Evolutionary conservation across 495 filamentous ascomycete species (phyloP), one percentile per base, ranked within the genome.

Genomic region (Evernia prunastri): DNA sequence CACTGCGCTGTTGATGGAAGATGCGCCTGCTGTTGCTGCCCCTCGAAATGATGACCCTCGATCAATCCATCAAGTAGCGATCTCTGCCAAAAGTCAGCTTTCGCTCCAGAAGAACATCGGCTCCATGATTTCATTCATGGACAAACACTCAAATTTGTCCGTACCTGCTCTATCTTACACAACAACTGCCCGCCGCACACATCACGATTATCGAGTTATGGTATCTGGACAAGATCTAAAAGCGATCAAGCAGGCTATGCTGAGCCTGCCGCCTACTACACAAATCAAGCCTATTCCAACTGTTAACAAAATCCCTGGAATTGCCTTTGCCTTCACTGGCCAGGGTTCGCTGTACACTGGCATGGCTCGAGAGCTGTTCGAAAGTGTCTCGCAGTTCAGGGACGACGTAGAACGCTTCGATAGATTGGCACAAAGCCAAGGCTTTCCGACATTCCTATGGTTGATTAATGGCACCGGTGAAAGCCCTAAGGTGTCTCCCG

Each of bases 311-410:
- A 63, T 78, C 4, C 77, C 79, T 35, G 77, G 75, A 67, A 72
- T 87, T 17, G 82, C 79, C 0, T 88, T 90, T 66, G 76, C 83
- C 37, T 91, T 89, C 68, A 89, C 86, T 23, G 87, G 87, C 35
- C 87, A 90, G 69, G 87, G 87, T 20, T 82, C 84, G 1, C 83
- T 87, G 59, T 89, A 81, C 60, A 70, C 72, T 59, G 68, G 17
- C 33, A 35, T 42, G 51, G 73, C 71, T 17, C 64, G 67, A 60
- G 40, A 71, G 31, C 63, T 78, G 2, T 73, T 66, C 60, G 58
- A 67, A n/a, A 61, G 42, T 33, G 70, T 66, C 20, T 35, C 68
- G 8, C 59, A 64, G 4, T 79, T 76, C 67, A 67, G 69, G 3
- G 25, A 39, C 6, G 58, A 70, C 12, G 68, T 88, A 72, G 80